Evolutionary conservation across 192 early-diverging fungal species (phyloP).

Genomic region (Gamsiella multidivaricata): DNA sequence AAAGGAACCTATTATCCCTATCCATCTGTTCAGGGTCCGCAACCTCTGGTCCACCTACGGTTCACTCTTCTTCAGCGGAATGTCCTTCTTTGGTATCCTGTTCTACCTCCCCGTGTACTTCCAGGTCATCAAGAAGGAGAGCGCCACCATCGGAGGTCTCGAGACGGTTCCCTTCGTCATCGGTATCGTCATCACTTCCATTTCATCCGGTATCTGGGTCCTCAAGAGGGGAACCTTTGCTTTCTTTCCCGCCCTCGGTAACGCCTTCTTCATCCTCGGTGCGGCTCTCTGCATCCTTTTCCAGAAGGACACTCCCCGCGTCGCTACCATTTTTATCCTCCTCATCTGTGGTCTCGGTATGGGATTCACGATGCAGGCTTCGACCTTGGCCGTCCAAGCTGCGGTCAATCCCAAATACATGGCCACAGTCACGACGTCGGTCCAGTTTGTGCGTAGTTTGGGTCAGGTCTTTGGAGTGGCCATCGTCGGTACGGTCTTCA

Average conservation of each 20-base stretch:
- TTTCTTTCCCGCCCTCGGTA: constrained; percentile 64
- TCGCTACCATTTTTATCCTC: constrained; percentile 65
- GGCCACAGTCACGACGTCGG: constrained; percentile 63
- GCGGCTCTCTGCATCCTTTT: constrained; percentile 67
- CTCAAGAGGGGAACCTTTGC: constrained; percentile 63
- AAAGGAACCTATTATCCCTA: constrained; percentile 67
- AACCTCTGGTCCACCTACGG: constrained; percentile 65
- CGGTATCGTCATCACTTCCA: constrained; percentile 64
- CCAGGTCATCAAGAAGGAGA: constrained; percentile 66
- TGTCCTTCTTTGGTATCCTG: constrained; percentile 67
- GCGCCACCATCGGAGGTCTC: constrained; percentile 67
- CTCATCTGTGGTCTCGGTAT: constrained; percentile 65
- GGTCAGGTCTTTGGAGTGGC: constrained; percentile 71
- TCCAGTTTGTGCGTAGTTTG: constrained; percentile 61
- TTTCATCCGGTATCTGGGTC: constrained; percentile 64
- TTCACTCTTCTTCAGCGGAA: constrained; percentile 64
- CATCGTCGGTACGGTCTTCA: constrained; percentile 52
- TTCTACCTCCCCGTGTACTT: constrained; percentile 77
- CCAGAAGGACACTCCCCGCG: constrained; percentile 58
- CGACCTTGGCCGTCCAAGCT: constrained; percentile 57
- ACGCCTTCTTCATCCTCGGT: constrained; percentile 61
- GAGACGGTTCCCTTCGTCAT: constrained; percentile 72
- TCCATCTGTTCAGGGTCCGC: constrained; percentile 61
- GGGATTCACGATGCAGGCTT: constrained; percentile 67
- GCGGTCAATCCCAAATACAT: constrained; percentile 59